Base-by-base conservation (phyloP, 352 stramenopile genomes). In the Phytopythium sindhum region DNA sequence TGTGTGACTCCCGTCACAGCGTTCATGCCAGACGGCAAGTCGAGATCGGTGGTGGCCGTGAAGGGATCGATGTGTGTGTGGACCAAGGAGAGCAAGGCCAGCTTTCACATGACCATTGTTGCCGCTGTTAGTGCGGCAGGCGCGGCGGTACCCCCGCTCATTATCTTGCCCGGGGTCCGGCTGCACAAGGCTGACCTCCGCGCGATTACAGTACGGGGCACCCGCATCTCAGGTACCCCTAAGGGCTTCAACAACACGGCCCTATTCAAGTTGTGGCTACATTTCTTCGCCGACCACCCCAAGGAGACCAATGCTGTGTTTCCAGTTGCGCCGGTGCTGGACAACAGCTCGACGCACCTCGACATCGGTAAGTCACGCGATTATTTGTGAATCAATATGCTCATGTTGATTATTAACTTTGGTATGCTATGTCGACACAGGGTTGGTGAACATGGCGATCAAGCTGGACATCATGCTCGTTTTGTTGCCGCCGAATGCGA, bases 61-160 rank as follows among this genome's bases (percentile, higher is more conserved):
- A 66, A 55, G 28, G 65, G 50, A 0, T 70, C 65, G 0, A 50
- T 33, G 5, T 57, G 50, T 39, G 60, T 67, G 1, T 70, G 60
- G 60, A 70, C 47, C 2, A 60, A 60, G 45, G 55, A 68, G 51
- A 60, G n/a, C 9, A 53, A 53, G 35, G 8, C 31, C 6, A 63
- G 41, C 24, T 67, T 71, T 19, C 65, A 67, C 60, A 64, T 67
- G 60, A 63, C 60, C 1, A 47, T 64, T 1, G 61, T 67, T 2
- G 65, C 65, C 6, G 64, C 58, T 2, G 52, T 65, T 19, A 69
- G 29, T 14, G 58, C 64, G 2, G 42, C 35, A 4, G 58, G 58
- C 6, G 2, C 10, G 2, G 45, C 64, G 2, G 35, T 59, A 4
- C 31, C 56, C 5, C 65, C 60, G 26, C n/a, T 64, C 6, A 57